phyloP scores from a whole-genome alignment of 108 stramenopile genomes.

The Cyclostephanos invisitatus region DNA sequence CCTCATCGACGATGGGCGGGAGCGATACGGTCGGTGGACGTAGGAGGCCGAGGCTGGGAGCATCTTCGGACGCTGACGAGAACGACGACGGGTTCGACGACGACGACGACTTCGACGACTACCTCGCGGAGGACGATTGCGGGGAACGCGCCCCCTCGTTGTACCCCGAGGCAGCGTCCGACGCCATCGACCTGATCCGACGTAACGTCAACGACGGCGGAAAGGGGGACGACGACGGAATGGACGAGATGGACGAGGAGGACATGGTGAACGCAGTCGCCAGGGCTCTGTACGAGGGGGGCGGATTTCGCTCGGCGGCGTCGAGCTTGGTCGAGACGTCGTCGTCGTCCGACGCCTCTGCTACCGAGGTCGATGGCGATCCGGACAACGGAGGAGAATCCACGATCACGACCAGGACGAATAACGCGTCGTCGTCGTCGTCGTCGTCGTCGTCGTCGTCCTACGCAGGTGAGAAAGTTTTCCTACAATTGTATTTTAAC shows the following conservation, averaged over 20 bases:
- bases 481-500: too few relatives aligned
- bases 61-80: constrained; percentile 15
- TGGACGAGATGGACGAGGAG: constrained; percentile 67
- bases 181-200: constrained; percentile 44
- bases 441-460: constrained; percentile 1
- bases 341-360: too few relatives aligned
- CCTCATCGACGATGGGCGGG: not conserved
- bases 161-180: constrained; percentile 26
- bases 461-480: too few relatives aligned
- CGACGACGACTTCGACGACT: constrained; percentile 22
- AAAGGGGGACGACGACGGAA: constrained; percentile 52
- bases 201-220: constrained; percentile 48
- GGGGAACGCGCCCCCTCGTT: constrained; percentile 26
- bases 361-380: not conserved
- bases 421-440: not conserved
- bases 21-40: not conserved
- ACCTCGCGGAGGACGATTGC: constrained; percentile 30
- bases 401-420: not conserved
- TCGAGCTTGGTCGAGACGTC: not conserved
- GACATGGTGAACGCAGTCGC: constrained; percentile 70
- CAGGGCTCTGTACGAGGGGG: constrained; percentile 49
- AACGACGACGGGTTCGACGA: constrained; percentile 29
- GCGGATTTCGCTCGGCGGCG: constrained; percentile 13
- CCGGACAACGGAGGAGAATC: not conserved
- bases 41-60: constrained; percentile 28